Evolutionary conservation across 2,329 filamentous ascomycete species (phyloP), one percentile per base, ranked within the genome.

Genomic region (Colletotrichum liaoningense): DNA sequence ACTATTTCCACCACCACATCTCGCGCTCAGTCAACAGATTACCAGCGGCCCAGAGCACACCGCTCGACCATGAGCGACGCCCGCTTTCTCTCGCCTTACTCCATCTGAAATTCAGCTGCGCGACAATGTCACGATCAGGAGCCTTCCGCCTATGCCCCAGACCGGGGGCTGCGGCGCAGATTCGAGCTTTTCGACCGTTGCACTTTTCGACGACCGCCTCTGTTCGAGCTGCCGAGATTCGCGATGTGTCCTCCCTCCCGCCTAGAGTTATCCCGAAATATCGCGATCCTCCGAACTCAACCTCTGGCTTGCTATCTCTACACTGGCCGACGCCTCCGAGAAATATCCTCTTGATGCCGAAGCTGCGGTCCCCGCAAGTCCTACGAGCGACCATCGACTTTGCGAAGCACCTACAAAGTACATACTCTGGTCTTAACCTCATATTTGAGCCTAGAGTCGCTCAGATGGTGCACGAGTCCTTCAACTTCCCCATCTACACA

Each of bases 361-460:
- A 91, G 80, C 85, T 90, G 63, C 88, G 87, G 75, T 86, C 88
- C 1, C 85, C 87, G 0, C 83, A 87, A 12, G 89, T 91, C 19
- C 85, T 85, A 19, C 80, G 85, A 19, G 88, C 88, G 2, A 88
- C 88, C 30, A 79, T 89, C 75, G 84, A 85, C 74, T 91, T 91
- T 74, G 88, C 88, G 76, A 93, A 90, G 77, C 93, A 98, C 82
- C 89, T 98, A 72, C 90, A 92, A 77, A 88, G 87, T 74, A 94
- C 94, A 72, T 98, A 98, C 81, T 93, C 95, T 1, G 90, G 90
- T 65, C 90, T 95, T 75, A 93, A 94, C 78, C 87, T 98, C 62
- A 90, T 98, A 12, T 92, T 98, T 77, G 97, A 98, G 82, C 91
- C 89, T 3, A 88, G 91, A 62, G 91, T 95, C 19, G 95, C 96